These are phyloP conservation scores for Chlamydomonas urium DNA, from an alignment of 139 green algal genomes.

Conservation along the genomic window DNA sequence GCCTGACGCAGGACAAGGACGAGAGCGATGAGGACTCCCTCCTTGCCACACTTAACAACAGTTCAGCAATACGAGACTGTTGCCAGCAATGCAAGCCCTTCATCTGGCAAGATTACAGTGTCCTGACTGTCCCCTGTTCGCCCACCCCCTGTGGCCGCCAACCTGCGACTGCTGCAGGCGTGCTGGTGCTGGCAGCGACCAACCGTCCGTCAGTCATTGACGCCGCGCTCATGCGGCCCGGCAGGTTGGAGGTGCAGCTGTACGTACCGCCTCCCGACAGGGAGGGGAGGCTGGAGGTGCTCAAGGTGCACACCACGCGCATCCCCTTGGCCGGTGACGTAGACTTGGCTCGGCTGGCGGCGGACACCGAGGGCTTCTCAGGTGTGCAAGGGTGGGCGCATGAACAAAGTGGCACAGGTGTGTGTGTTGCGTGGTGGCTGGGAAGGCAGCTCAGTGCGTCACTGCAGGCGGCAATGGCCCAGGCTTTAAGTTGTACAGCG, in stretches of 20 bases:
- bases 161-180: too few relatives aligned
- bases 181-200: conserved; percentile 79
- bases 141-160: too few relatives aligned
- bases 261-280: conserved; percentile 87
- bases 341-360: conserved; percentile 53
- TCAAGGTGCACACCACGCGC: conserved; percentile 31
- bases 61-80: too few relatives aligned
- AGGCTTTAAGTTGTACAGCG: neutral
- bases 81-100: too few relatives aligned
- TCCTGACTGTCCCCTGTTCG: too few relatives aligned
- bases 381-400: conserved; percentile 16
- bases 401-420: neutral
- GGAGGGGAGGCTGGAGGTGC: conserved; percentile 46
- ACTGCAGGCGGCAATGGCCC: neutral
- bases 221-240: conserved; percentile 73
- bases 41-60: too few relatives aligned
- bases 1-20: too few relatives aligned
- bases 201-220: conserved; percentile 75
- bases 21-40: too few relatives aligned
- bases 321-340: conserved; percentile 77
- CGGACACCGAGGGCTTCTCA: conserved; percentile 48
- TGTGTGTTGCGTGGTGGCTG: neutral
- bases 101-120: too few relatives aligned
- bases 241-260: conserved; percentile 76
- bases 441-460: neutral